Base-by-base conservation (phyloP, 441 rosid genomes). In the Iberis amara region DNA sequence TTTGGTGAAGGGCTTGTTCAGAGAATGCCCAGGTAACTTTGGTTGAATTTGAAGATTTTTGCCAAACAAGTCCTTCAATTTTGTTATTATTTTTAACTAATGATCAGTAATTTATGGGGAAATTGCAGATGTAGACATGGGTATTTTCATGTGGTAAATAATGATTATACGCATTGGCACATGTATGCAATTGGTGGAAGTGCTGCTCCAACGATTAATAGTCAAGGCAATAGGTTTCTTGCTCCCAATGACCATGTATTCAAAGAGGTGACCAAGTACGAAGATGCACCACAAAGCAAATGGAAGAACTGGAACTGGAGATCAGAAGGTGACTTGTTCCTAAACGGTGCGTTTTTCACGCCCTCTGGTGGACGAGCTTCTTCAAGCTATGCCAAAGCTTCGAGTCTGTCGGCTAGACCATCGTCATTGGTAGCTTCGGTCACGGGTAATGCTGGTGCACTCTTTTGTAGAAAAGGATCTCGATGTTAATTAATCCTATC, bases 121-220 rank as follows among this genome's bases (percentile, higher is more conserved):
- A 28, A 3, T 6, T 4, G 1, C 69, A 75, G 79, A 51, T 75
- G 79, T 62, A 75, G 79, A 47, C 79, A 75, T 65, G 79, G 79
- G 4, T 75, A 75, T 59, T 75, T 75, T 49, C 79, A 75, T 61
- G 79, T 75, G 61, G 79, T 75, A 61, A 75, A 75, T 55, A 75
- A 75, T 42, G 79, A 75, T 54, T 75, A 75, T 49, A 75, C 79
- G 10, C 79, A 75, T 65, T 75, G 79, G 79, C 59, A 61, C 51
- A 74, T 74, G 79, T 74, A 74, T 62, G 79, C 79, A 36, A 74
- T 74, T 38, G 79, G 79, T 21, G 79, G 79, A 9, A 75, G 79
- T 42, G 79, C 79, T 9, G 66, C 60, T 8, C 79, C 79, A 36
- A 75, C 76, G 11, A 75, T 75, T 24, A 75, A 75, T 26, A 75